Evolutionary conservation across 768 basidiomycete genomes (phyloP), one percentile per base, ranked within the genome.

Genomic region (Flagelloscypha sp.): DNA sequence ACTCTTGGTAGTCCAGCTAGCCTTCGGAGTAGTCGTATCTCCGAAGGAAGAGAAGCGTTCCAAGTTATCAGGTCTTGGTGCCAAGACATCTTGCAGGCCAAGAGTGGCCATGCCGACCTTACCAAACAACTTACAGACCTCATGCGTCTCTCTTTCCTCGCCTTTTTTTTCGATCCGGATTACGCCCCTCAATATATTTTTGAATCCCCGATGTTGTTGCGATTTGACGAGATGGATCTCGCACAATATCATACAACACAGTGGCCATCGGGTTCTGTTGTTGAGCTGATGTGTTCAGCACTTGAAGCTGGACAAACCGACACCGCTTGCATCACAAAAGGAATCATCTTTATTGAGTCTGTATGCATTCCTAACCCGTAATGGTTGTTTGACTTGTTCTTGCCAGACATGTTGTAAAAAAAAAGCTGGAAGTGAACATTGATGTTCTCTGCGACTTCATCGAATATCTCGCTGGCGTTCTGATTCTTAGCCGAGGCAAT

Each of bases 361-460:
- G 25, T 7, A 24, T 35, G 27, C 21, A 29, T n/a, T 11, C 32
- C n/a, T n/a, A n/a, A n/a, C n/a, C n/a, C n/a, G n/a, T n/a, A n/a
- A n/a, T 20, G 33, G 27, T 24, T 13, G 16, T 28, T 24, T 17
- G 30, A 18, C 20, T 31, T 21, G n/a, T n/a, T n/a, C 16, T 11
- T 34, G 23, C 9, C 35, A 79, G 77, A 16, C 68, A 73, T 36
- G 41, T 77, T 12, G 36, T 74, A n/a, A 42, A 56, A 3, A 44
- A 46, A 1, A 32, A 36, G 4, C 40, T 76, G 3, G 50, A 43
- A 3, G 55, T 78, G n/a, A 61, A 77, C 25, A 53, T 70, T 17
- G 56, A 58, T 15, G 57, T 70, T 7, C 49, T 81, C 3, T 79
- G 74, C 36, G 63, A 71, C 35, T 53, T 68, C 28, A 40, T 75